Percentiles rank a stretch among this genome's conserved stretches.
Conservation (phyloP, 495 filamentous ascomycete genomes). For the Copromyces sp. region DNA sequence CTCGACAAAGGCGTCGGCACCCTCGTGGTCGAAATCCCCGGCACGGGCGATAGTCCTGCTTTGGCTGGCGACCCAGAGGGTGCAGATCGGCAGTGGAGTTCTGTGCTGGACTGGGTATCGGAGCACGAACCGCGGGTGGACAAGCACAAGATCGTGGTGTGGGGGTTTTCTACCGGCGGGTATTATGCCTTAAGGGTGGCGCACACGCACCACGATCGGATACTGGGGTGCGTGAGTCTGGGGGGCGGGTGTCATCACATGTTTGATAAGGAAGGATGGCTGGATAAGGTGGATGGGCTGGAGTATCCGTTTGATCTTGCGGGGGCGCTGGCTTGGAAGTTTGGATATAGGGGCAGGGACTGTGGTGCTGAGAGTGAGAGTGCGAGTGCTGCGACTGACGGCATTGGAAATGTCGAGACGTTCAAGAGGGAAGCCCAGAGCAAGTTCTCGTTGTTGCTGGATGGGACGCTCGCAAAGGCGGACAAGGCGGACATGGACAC, state of each 20-base stretch:
- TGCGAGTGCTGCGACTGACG: too few relatives aligned
- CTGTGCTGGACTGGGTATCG: constrained; percentile 54
- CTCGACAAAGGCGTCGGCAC: constrained; percentile 42
- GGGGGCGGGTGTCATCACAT: constrained; percentile 60
- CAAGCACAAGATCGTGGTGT: constrained; percentile 43
- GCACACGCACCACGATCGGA: constrained; percentile 49
- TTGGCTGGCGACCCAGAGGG: constrained; percentile 30
- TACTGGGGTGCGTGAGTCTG: constrained; percentile 50
- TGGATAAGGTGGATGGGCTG: constrained; percentile 49
- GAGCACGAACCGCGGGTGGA: constrained; percentile 40
- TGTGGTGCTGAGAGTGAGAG: too few relatives aligned
- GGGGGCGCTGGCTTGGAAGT: constrained; percentile 53
- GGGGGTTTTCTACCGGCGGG: constrained; percentile 62
- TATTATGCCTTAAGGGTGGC: constrained; percentile 61
- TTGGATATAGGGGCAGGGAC: constrained; percentile 36
- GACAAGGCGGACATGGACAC: too few relatives aligned
- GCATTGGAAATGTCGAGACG: too few relatives aligned
- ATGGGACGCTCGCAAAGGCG: constrained; percentile 46
- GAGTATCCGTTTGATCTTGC: constrained; percentile 65
- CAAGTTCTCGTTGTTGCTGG: constrained; percentile 56
- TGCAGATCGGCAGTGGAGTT: constrained; percentile 47
- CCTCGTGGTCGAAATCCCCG: constrained; percentile 60
- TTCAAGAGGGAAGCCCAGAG: constrained; percentile 47
- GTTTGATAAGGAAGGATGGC: constrained; percentile 48
- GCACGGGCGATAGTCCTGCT: constrained; percentile 63